Percentiles rank a stretch among this genome's conserved stretches.
Conservation (phyloP, 2,329 filamentous ascomycete species). For the Alternaria angustiovoidea region DNA sequence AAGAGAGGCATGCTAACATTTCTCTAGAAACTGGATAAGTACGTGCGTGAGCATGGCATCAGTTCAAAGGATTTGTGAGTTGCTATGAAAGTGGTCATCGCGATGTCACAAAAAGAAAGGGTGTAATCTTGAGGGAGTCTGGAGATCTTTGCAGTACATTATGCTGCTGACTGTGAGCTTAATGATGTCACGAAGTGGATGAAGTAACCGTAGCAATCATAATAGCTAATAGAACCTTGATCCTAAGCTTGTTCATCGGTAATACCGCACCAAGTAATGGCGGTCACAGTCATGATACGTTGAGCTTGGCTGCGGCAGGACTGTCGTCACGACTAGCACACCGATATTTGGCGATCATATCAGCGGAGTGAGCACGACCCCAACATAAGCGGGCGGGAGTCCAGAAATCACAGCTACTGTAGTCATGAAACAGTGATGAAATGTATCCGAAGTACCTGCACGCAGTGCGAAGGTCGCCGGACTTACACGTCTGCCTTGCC, state of each 20-base stretch:
- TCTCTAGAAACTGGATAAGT: conserved; percentile 33
- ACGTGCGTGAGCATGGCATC: background rate
- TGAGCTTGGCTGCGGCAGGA: background rate
- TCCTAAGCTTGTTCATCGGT: background rate
- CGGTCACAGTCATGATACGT: background rate
- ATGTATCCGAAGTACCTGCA: background rate
- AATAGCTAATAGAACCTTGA: conserved; percentile 1
- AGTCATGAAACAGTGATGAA: background rate
- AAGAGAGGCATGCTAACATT: conserved; percentile 16
- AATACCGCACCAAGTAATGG: background rate
- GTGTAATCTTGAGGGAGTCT: background rate
- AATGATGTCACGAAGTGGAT: background rate
- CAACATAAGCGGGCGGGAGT: background rate
- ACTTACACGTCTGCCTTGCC: conserved; percentile 9
- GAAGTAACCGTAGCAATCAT: background rate
- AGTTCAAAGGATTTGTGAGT: background rate
- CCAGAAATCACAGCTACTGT: conserved; percentile 1
- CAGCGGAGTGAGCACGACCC: background rate
- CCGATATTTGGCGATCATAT: conserved; percentile 6
- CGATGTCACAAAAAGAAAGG: background rate
- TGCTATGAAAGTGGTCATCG: background rate
- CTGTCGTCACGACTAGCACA: conserved; percentile 1
- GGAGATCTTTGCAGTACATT: background rate
- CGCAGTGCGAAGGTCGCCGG: background rate
- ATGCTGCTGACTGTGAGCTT: background rate